These are phyloP conservation scores for Exophiala calicioides DNA, from an alignment of 2,329 filamentous ascomycete species.

Conservation along the genomic window DNA sequence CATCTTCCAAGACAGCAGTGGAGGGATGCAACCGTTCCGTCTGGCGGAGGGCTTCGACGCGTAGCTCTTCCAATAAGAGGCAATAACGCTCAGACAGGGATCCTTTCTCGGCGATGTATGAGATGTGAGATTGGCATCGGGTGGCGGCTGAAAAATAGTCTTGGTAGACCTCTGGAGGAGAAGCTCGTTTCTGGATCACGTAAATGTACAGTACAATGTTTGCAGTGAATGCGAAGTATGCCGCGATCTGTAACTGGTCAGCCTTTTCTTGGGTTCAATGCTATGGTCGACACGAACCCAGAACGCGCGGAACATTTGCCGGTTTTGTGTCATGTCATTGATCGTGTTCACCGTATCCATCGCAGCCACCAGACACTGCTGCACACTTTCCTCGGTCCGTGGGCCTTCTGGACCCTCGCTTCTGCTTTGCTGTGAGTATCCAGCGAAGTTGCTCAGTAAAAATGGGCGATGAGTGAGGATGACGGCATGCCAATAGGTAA, in stretches of 20 bases:
- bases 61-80: slow-evolving; percentile 28
- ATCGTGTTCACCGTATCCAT: slow-evolving; percentile 43
- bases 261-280: slow-evolving; percentile 8
- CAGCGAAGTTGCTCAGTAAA: slow-evolving; percentile 37
- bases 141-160: slow-evolving; percentile 26
- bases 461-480: slow-evolving; percentile 45
- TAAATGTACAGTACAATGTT: slow-evolving; percentile 30
- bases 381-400: slow-evolving; percentile 34
- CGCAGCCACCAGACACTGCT: slow-evolving; percentile 43
- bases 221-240: slow-evolving; percentile 30
- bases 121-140: slow-evolving; percentile 28
- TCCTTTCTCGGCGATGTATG: slow-evolving; percentile 27
- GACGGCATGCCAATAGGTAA: slow-evolving; percentile 47
- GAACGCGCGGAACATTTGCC: slow-evolving; percentile 44
- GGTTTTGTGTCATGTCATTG: slow-evolving; percentile 40
- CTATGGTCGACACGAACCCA: slow-evolving; percentile 41
- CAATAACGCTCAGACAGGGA: slow-evolving; percentile 30
- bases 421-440: slow-evolving; percentile 23
- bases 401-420: slow-evolving; percentile 12
- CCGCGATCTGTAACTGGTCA: slow-evolving; percentile 39
- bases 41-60: slow-evolving; percentile 30
- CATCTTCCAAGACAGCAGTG: background rate
- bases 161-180: slow-evolving; percentile 18
- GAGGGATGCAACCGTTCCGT: slow-evolving; percentile 11
- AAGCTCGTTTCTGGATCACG: slow-evolving; percentile 24